Evolutionary conservation across 192 early-diverging fungal genomes (phyloP).

Genomic region (Dissophora ornata): DNA sequence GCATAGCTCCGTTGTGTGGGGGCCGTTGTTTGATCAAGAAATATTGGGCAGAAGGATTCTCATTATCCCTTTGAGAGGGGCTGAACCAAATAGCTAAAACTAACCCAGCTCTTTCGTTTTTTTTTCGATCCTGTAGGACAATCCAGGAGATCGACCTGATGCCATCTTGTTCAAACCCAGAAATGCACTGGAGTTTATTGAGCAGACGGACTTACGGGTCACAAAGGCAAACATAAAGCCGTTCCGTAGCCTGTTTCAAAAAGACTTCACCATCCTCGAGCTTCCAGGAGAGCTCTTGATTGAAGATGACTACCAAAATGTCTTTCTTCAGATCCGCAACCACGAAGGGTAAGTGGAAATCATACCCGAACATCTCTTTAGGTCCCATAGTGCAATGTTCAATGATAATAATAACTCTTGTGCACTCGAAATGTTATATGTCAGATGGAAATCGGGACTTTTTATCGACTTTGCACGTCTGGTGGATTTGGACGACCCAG

Average conservation of each 20-base stretch:
- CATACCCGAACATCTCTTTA: background rate
- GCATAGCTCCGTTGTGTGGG: background rate
- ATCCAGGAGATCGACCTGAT: background rate
- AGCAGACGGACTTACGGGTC: constrained; percentile 25
- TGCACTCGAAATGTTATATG: background rate
- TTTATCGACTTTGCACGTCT: constrained; percentile 41
- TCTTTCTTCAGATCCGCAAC: constrained; percentile 46
- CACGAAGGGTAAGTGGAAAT: constrained; percentile 28
- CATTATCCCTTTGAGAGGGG: no score
- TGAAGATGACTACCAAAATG: constrained; percentile 25
- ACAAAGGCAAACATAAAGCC: constrained; percentile 27
- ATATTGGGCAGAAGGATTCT: no score
- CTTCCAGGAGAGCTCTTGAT: constrained; percentile 36
- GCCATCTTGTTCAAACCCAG: constrained; percentile 26
- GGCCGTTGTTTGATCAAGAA: no score
- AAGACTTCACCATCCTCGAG: constrained; percentile 28
- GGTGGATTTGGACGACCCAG: constrained; percentile 39
- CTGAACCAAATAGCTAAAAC: no score
- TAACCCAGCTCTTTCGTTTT: background rate
- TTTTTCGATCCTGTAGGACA: background rate
- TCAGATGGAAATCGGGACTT: constrained; percentile 49
- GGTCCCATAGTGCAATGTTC: no score
- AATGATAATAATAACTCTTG: no score
- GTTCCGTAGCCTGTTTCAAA: constrained; percentile 30
- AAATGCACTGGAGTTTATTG: constrained; percentile 31